Conservation (phyloP, 108 stramenopile genomes). For the Fragilaria radians region DNA sequence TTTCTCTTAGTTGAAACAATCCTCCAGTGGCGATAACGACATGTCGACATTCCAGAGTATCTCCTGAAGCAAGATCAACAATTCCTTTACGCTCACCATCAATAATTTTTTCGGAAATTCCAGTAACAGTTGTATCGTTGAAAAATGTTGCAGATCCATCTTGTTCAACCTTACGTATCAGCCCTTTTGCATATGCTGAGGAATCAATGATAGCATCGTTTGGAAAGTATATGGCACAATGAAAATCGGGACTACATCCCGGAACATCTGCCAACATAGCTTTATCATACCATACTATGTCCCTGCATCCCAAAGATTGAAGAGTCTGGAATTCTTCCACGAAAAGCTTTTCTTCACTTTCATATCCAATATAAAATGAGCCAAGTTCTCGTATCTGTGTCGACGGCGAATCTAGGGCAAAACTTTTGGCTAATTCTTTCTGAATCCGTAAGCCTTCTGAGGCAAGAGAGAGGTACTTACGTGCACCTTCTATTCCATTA, state of each 20-base stretch:
- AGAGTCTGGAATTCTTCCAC: slow-evolving; percentile 19
- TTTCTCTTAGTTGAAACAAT: slow-evolving; percentile 11
- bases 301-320: slow-evolving; percentile 10
- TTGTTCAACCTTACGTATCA: slow-evolving; percentile 9
- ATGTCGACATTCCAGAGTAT: slow-evolving; percentile 5
- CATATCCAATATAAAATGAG: slow-evolving; percentile 28
- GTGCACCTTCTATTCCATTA: slow-evolving; percentile 26
- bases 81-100: too few species aligned
- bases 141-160: slow-evolving; percentile 1
- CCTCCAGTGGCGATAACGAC: slow-evolving; percentile 33
- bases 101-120: slow-evolving; percentile 1
- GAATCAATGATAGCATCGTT: slow-evolving; percentile 38
- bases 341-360: slow-evolving; percentile 15
- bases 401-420: background rate
- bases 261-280: slow-evolving; percentile 12
- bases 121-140: slow-evolving; percentile 12
- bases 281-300: slow-evolving; percentile 24
- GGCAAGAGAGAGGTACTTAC: slow-evolving; percentile 20
- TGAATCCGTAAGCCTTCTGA: slow-evolving; percentile 25
- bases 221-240: slow-evolving; percentile 36
- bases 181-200: slow-evolving; percentile 23
- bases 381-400: slow-evolving; percentile 21
- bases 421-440: slow-evolving; percentile 20
- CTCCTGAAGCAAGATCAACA: too few species aligned
- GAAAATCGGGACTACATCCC: slow-evolving; percentile 22